Percentiles rank a stretch among this genome's conserved stretches.
Evolutionary conservation across 2,329 filamentous ascomycete species (phyloP).

Genomic region (Xylariales sp.): DNA sequence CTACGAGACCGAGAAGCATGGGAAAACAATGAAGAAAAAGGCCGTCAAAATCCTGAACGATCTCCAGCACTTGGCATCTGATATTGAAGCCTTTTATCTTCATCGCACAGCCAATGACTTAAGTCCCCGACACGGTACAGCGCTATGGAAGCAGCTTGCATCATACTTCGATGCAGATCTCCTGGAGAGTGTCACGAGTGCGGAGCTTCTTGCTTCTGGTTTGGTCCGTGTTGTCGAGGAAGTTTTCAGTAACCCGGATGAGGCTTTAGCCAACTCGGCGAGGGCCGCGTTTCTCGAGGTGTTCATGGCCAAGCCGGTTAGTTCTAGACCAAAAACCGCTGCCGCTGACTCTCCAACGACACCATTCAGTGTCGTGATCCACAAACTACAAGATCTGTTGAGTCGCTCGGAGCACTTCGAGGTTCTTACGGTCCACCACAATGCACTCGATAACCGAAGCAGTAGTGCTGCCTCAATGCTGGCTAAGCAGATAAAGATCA

Average conservation of each 20-base stretch:
- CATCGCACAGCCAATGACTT: slow-evolving; percentile 61
- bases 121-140: slow-evolving; percentile 64
- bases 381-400: slow-evolving; percentile 94
- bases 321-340: slow-evolving; percentile 72
- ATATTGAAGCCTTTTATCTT: slow-evolving; percentile 79
- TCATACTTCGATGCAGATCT: slow-evolving; percentile 90
- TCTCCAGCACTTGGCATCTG: slow-evolving; percentile 75
- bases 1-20: slow-evolving; percentile 81
- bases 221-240: slow-evolving; percentile 86
- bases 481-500: slow-evolving; percentile 92
- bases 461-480: slow-evolving; percentile 96
- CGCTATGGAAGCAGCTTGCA: slow-evolving; percentile 80
- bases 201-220: slow-evolving; percentile 90
- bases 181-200: slow-evolving; percentile 92
- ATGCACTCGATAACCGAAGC: slow-evolving; percentile 87
- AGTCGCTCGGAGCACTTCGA: slow-evolving; percentile 98
- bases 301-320: slow-evolving; percentile 84
- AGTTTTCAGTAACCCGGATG: slow-evolving; percentile 80
- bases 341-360: slow-evolving; percentile 78
- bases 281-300: slow-evolving; percentile 88
- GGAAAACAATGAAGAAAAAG: slow-evolving; percentile 80
- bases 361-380: slow-evolving; percentile 88
- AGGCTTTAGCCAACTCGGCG: slow-evolving; percentile 71
- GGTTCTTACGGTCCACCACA: slow-evolving; percentile 94
- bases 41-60: slow-evolving; percentile 79